These are phyloP conservation scores for Fusarium nelsonii DNA, from an alignment of 2,329 filamentous ascomycete species.

Conservation along the genomic window DNA sequence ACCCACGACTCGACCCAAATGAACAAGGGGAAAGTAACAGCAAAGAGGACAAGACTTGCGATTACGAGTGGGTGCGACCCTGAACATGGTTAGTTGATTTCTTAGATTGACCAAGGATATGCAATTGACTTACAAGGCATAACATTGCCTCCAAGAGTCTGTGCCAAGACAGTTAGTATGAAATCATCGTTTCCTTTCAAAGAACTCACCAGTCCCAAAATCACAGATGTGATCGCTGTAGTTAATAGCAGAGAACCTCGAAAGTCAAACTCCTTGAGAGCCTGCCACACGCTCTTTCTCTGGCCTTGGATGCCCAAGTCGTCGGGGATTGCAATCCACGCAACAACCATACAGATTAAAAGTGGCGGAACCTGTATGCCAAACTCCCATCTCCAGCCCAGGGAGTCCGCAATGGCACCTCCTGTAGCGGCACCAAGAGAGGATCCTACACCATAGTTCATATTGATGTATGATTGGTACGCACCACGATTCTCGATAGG, in stretches of 20 bases:
- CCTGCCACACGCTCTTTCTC: slow-evolving; percentile 59
- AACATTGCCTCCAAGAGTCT: slow-evolving; percentile 74
- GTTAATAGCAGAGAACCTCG: slow-evolving; percentile 67
- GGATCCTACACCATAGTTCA: slow-evolving; percentile 70
- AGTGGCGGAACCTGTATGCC: slow-evolving; percentile 69
- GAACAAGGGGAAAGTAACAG: slow-evolving; percentile 63
- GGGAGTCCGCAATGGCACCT: slow-evolving; percentile 74
- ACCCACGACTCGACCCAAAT: slow-evolving; percentile 65
- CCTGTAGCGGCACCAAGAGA: slow-evolving; percentile 76
- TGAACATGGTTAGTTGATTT: slow-evolving; percentile 41
- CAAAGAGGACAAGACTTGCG: slow-evolving; percentile 62
- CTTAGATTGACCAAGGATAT: too few relatives aligned
- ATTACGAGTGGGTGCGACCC: slow-evolving; percentile 71
- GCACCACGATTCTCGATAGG: slow-evolving; percentile 76
- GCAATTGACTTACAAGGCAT: slow-evolving; percentile 62
- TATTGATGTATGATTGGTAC: slow-evolving; percentile 79
- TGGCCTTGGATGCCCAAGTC: slow-evolving; percentile 64
- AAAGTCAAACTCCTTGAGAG: slow-evolving; percentile 68
- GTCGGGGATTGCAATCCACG: slow-evolving; percentile 61
- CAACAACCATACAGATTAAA: slow-evolving; percentile 60
- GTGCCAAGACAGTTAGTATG: slow-evolving; percentile 3
- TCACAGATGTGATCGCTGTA: slow-evolving; percentile 66
- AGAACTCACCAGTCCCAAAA: slow-evolving; percentile 66
- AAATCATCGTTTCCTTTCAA: not conserved
- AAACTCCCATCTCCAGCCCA: slow-evolving; percentile 82